Evolutionary conservation across 306 rosid genomes (phyloP).

Genomic region (Cicer pinnatifidum): DNA sequence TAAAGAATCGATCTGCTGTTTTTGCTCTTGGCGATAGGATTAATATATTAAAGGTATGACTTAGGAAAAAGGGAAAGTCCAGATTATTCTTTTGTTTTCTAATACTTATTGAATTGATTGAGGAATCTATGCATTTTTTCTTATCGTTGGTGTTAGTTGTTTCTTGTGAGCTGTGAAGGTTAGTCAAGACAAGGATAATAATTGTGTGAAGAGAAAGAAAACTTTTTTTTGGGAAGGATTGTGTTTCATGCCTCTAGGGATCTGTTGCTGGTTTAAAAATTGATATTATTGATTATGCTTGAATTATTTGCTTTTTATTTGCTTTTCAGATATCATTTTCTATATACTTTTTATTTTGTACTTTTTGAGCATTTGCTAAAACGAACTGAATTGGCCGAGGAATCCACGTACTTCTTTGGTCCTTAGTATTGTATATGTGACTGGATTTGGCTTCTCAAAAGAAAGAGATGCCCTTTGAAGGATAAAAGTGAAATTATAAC

Average conservation of each 20-base stretch:
- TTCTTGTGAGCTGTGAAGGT: constrained; percentile 31
- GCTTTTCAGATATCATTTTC: not conserved
- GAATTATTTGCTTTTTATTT: constrained; percentile 42
- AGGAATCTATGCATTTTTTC: constrained; percentile 11
- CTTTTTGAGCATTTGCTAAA: not conserved
- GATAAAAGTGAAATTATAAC: constrained; percentile 21
- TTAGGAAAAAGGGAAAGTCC: constrained; percentile 13
- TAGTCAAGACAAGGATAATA: constrained; percentile 18
- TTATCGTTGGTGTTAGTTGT: not conserved
- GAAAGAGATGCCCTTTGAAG: constrained; percentile 1
- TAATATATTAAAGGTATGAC: constrained; percentile 75
- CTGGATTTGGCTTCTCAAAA: constrained; percentile 25
- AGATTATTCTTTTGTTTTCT: constrained; percentile 34
- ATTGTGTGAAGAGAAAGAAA: not conserved
- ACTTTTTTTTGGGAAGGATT: not conserved
- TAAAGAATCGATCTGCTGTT: constrained; percentile 96
- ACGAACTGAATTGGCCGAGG: too few species aligned
- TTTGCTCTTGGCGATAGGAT: constrained; percentile 93
- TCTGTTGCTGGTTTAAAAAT: constrained; percentile 25
- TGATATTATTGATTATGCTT: constrained; percentile 28
- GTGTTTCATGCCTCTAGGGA: not conserved
- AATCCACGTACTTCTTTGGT: not conserved
- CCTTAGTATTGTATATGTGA: constrained; percentile 4
- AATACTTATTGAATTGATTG: constrained; percentile 25
- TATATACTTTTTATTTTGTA: constrained; percentile 9